Evolutionary conservation across 2,329 filamentous ascomycete species (phyloP).

Genomic region (Pseudogymnoascus sp.): DNA sequence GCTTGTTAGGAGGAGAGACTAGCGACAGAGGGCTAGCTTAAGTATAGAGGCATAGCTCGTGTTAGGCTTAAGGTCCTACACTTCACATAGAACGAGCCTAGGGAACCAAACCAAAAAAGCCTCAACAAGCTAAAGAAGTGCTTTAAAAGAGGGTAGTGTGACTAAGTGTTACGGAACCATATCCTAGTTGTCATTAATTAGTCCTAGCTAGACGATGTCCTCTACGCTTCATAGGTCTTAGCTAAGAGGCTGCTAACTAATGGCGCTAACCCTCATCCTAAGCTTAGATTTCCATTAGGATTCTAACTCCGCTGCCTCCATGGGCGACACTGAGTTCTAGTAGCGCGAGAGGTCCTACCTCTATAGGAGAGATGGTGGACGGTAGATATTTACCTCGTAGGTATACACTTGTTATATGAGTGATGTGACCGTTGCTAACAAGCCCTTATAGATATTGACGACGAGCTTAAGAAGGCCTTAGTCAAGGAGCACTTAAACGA

Average conservation of each 20-base stretch:
- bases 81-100: slow-evolving; percentile 13
- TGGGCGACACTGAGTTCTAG: slow-evolving; percentile 13
- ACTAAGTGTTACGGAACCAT: slow-evolving; percentile 19
- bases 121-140: background rate
- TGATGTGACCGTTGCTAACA: no score
- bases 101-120: slow-evolving; percentile 11
- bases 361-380: slow-evolving; percentile 13
- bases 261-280: background rate
- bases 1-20: slow-evolving; percentile 12
- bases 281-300: background rate
- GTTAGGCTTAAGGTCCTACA: slow-evolving; percentile 16
- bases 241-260: background rate
- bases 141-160: background rate
- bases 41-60: slow-evolving; percentile 16
- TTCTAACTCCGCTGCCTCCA: slow-evolving; percentile 7
- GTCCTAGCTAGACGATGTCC: slow-evolving; percentile 20
- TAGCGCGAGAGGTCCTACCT: slow-evolving; percentile 14
- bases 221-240: slow-evolving; percentile 8
- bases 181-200: slow-evolving; percentile 25
- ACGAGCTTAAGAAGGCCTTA: no score
- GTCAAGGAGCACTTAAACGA: no score
- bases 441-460: no score
- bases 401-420: background rate
- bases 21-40: slow-evolving; percentile 13
- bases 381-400: slow-evolving; percentile 13